phyloP scores from a whole-genome alignment of 2,329 filamentous ascomycete species.

The Leptographium lundbergii region DNA sequence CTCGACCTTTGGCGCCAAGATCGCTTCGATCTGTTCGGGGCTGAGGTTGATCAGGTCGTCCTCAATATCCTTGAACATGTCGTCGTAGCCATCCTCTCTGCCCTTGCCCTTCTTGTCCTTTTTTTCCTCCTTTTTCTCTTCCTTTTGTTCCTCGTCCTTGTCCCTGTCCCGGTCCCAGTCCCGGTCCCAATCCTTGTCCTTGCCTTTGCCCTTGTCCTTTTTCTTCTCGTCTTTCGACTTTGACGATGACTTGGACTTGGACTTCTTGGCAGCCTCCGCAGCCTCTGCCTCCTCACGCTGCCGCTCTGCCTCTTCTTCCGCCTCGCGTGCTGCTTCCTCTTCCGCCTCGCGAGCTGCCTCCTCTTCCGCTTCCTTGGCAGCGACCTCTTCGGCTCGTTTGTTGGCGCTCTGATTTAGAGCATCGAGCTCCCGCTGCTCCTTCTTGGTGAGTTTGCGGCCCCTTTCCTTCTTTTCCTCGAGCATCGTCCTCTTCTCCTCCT shows the following conservation, averaged over 20 bases:
- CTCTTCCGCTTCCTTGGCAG: conserved; percentile 18
- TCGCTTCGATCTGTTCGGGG: conserved; percentile 29
- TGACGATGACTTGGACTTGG: conserved; percentile 26
- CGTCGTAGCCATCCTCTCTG: conserved; percentile 15
- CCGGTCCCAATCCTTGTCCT: neutral
- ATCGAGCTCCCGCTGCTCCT: conserved; percentile 20
- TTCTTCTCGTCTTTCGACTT: conserved; percentile 16
- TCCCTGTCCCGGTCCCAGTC: neutral
- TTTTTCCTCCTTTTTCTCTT: conserved; percentile 7
- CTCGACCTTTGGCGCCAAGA: conserved; percentile 21
- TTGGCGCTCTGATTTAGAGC: conserved; percentile 21
- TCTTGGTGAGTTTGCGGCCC: conserved; percentile 17
- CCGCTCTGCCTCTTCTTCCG: conserved; percentile 16
- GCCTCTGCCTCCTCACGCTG: conserved; percentile 17
- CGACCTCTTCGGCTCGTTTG: conserved; percentile 17
- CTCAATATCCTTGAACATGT: conserved; percentile 16
- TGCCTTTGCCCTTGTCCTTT: conserved; percentile 6
- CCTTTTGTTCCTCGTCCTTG: conserved; percentile 10
- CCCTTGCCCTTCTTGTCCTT: conserved; percentile 17
- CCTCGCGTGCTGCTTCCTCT: conserved; percentile 18
- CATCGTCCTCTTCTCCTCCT: conserved; percentile 21
- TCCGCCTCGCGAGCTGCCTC: conserved; percentile 20
- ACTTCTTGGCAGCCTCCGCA: conserved; percentile 19
- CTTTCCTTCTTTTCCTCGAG: conserved; percentile 18
- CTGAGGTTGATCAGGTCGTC: conserved; percentile 23